Base-by-base conservation (phyloP, 768 basidiomycete genomes). In the Lepiota subincarnata region DNA sequence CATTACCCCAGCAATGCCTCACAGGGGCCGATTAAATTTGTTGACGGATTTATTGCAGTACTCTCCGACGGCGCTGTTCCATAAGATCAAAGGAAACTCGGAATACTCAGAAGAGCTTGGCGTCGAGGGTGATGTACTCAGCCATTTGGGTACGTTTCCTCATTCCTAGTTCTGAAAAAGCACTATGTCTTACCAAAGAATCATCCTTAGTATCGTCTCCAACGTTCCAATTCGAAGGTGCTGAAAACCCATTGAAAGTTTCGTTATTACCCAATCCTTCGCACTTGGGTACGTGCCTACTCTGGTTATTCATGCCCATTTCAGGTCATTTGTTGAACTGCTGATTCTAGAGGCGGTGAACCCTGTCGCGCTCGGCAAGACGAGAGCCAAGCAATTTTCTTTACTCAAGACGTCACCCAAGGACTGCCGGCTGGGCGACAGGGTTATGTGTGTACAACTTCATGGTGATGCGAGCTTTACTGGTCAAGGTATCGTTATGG, bases 401-500 rank as follows among this genome's bases (percentile, higher is more conserved):
- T 75, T 96, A 1, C 73, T 95, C 40, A 88, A 82, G 68, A 79
- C 73, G 6, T 86, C 77, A 14, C 77, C 80, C 4, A 70, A 69
- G 2, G 74, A 79, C 46, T 82, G 80, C 58, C 68, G 74, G 51
- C 66, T 82, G 2, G 80, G 89, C 1, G 83, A 86, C 65, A 80
- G 77, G 61, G 94, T 86, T 2, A 86, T 96, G 82, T 92, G 87
- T 57, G 86, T 96, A 0, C 91, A 94, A 61, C 68, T 97, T 43
- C 94, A 96, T 58, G 94, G 94, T 2, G 94, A 97, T 66, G 92
- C 90, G 1, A 91, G 88, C 54, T 95, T 96, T 63, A 80, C 87
- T 0, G 94, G 93, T 0, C 94, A 96, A 65, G 93, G 94, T 1
- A 77, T 96, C 4, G 81, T 94, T 14, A 94, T 92, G 84, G 94